Base-by-base conservation (phyloP, 495 filamentous ascomycete species). In the Penicillium bovifimosum region DNA sequence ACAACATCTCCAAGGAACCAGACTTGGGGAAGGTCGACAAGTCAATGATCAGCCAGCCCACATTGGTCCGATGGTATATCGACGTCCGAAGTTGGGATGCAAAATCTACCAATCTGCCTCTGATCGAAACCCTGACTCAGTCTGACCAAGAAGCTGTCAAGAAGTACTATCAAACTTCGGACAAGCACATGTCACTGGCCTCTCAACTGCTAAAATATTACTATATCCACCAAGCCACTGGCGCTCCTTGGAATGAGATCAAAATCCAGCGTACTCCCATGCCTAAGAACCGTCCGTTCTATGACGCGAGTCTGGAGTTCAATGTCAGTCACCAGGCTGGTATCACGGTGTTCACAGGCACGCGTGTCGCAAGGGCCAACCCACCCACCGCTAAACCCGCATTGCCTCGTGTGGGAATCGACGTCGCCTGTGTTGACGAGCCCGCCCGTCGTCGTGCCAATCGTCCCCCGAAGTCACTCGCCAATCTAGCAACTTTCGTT, bases 241-340 rank as follows among this genome's bases (percentile, higher is more conserved):
- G 71, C 44, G 68, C 87, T 17, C 76, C 84, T n/a, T 95, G 88
- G 88, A 62, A 73, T 48, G 62, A 78, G 2, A 80, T 86, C 16
- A 61, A 57, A 31, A 76, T 90, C 47, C 78, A 77, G n/a, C 77
- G 83, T 41, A 78, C 82, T 69, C 71, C 68, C 34, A 59, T 80
- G 73, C 76, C 81, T 63, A 59, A 96, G 85, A 55, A 61, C 9
- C 66, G 74, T 54, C 90, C 90, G 7, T 84, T 76, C 58, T 85
- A 74, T 41, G 60, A 69, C 46, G 83, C 62, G 39, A 48, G 54
- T 31, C 74, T 92, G 14, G 79, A 86, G 49, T 96, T 96, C 78
- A 96, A 96, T 64, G 86, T 96, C 48, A 87, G 82, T 47, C 91
- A 96, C 63, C 91, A 96, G 65, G 86, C 85, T 11, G 88, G 87